A percentile compares a stretch with the other conserved stretches of the same genome.
These are phyloP conservation scores for Botrytis medusae DNA, from an alignment of 2,329 filamentous ascomycete genomes.

Conservation along the genomic window DNA sequence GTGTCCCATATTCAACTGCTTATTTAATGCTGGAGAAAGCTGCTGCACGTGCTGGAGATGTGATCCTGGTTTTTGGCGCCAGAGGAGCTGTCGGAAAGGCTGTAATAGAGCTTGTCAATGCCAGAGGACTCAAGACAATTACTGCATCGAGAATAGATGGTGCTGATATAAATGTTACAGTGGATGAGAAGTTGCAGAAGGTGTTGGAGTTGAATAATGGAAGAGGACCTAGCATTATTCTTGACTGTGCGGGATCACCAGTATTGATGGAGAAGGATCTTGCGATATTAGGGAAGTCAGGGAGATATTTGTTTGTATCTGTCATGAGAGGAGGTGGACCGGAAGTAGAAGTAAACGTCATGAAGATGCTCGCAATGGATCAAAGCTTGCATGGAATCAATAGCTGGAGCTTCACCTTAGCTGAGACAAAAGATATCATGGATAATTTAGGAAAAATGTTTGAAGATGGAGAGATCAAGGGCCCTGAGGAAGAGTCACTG, in stretches of 20 bases:
- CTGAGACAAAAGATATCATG: background rate
- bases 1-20: background rate
- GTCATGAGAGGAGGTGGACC: conserved; percentile 5
- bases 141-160: background rate
- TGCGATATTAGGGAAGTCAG: background rate
- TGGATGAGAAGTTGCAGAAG: background rate
- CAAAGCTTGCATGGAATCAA: conserved; percentile 15
- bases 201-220: conserved; percentile 10
- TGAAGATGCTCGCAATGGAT: conserved; percentile 9
- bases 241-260: conserved; percentile 9
- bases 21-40: background rate
- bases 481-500: background rate
- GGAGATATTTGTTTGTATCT: conserved; percentile 9
- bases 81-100: background rate
- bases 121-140: background rate
- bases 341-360: background rate
- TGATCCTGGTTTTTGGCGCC: background rate
- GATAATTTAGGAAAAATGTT: background rate
- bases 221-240: background rate
- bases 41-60: background rate
- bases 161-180: background rate
- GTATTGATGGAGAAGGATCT: conserved; percentile 5
- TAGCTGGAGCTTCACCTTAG: background rate
- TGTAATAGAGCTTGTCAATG: background rate
- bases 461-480: background rate